phyloP scores from a whole-genome alignment of 2,329 filamentous ascomycete species.

The Paraphaeosphaeria sporulosa region DNA sequence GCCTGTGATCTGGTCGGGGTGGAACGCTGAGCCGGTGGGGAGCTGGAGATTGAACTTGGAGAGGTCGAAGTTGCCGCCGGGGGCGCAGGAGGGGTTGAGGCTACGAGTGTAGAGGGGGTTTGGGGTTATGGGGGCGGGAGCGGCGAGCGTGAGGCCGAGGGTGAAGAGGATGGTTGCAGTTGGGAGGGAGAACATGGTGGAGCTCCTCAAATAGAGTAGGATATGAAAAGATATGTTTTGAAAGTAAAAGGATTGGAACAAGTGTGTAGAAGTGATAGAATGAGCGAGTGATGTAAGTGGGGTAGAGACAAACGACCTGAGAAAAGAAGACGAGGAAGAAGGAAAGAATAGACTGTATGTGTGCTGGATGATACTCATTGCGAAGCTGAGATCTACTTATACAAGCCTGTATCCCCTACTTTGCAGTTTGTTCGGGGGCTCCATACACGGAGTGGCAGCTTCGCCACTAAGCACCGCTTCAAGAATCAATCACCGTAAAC shows the following conservation, averaged over 20 bases:
- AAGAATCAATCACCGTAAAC: not conserved
- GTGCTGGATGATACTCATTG: not conserved
- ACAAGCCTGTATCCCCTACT: not conserved
- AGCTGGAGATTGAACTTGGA: slow-evolving; percentile 48
- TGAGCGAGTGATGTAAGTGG: not conserved
- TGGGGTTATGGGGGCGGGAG: slow-evolving; percentile 18
- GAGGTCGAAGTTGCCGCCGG: slow-evolving; percentile 31
- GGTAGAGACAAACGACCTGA: not conserved
- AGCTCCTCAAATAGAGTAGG: no score
- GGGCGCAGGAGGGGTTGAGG: slow-evolving; percentile 24
- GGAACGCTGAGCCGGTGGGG: slow-evolving; percentile 42
- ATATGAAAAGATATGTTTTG: not conserved
- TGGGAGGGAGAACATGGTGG: slow-evolving; percentile 17
- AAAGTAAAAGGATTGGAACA: not conserved
- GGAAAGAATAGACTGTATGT: not conserved
- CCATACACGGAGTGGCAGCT: not conserved
- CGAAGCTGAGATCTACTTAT: not conserved
- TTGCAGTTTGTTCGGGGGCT: not conserved
- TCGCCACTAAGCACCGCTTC: not conserved
- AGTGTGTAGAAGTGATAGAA: not conserved
- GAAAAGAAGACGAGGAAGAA: not conserved
- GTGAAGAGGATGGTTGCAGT: slow-evolving; percentile 17
- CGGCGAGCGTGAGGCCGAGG: slow-evolving; percentile 16
- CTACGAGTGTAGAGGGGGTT: slow-evolving; percentile 14
- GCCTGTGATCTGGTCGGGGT: slow-evolving; percentile 39